Conservation (phyloP, 2,329 filamentous ascomycete species). For the Sclerotinia minor region DNA sequence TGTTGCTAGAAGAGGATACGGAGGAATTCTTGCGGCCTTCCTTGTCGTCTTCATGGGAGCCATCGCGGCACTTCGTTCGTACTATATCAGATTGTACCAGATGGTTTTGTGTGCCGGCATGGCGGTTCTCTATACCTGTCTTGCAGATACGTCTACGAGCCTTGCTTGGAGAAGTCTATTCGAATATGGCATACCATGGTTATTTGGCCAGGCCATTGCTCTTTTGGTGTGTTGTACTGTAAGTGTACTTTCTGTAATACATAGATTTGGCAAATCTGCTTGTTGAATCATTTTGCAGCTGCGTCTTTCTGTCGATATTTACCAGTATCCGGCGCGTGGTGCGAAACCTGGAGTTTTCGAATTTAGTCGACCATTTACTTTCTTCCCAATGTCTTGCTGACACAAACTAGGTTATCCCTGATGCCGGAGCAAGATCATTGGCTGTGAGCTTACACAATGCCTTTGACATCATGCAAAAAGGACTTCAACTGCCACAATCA, state of each 20-base stretch:
- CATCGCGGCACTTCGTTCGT: constrained; percentile 55
- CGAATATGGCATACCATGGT: constrained; percentile 56
- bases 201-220: constrained; percentile 55
- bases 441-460: constrained; percentile 51
- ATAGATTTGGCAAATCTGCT: neutral
- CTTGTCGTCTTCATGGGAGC: constrained; percentile 54
- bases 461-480: constrained; percentile 49
- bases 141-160: constrained; percentile 50
- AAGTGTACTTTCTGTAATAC: neutral
- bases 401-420: constrained; percentile 47
- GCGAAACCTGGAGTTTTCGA: too few relatives aligned
- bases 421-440: constrained; percentile 56
- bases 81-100: constrained; percentile 58
- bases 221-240: constrained; percentile 49
- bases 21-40: constrained; percentile 57
- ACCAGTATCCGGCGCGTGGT: neutral
- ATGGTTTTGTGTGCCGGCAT: constrained; percentile 56
- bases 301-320: neutral
- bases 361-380: neutral
- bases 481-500: constrained; percentile 44
- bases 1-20: constrained; percentile 51
- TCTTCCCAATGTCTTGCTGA: neutral
- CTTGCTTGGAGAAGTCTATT: constrained; percentile 54
- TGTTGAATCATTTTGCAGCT: neutral
- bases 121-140: constrained; percentile 54